These are phyloP conservation scores for Fraxinus sp. DNA, from an alignment of 305 asterid genomes.

Conservation along the genomic window DNA sequence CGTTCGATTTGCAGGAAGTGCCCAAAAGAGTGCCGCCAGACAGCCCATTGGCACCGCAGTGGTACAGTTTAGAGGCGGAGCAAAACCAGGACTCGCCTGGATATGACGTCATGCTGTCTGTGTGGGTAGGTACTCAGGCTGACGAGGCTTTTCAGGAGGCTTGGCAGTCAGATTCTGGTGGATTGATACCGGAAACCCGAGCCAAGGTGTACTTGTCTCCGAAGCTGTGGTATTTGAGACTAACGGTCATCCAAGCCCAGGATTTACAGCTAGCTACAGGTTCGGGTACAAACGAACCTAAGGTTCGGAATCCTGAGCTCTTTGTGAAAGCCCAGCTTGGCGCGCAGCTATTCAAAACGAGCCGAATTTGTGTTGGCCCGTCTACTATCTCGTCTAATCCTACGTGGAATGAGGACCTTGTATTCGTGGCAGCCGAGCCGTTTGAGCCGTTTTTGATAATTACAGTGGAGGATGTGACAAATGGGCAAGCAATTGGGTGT, in stretches of 20 bases:
- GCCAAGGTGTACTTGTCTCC: slow-evolving; percentile 91
- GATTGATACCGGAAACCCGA: slow-evolving; percentile 87
- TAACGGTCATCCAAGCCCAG: slow-evolving; percentile 98
- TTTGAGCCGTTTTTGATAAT: slow-evolving; percentile 76
- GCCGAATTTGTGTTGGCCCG: slow-evolving; percentile 54
- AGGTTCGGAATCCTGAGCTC: slow-evolving; percentile 66
- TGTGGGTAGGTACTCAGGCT: slow-evolving; percentile 87
- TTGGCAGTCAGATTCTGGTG: slow-evolving; percentile 97
- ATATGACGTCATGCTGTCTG: slow-evolving; percentile 78
- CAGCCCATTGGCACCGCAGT: slow-evolving; percentile 92
- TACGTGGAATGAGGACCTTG: slow-evolving; percentile 83
- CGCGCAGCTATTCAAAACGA: slow-evolving; percentile 75
- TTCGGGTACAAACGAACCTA: slow-evolving; percentile 46
- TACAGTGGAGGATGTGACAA: slow-evolving; percentile 68
- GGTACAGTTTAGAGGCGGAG: slow-evolving; percentile 74
- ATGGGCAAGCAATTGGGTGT: slow-evolving; percentile 55
- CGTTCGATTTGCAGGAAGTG: slow-evolving; percentile 81
- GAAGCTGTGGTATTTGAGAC: slow-evolving; percentile 89
- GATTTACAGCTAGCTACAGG: slow-evolving; percentile 67
- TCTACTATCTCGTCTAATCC: slow-evolving; percentile 52
- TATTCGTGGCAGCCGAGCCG: slow-evolving; percentile 94
- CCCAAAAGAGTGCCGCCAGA: slow-evolving; percentile 89
- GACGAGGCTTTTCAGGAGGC: slow-evolving; percentile 97
- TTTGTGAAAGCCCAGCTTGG: slow-evolving; percentile 85
- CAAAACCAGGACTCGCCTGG: slow-evolving; percentile 40